Evolutionary conservation across 768 basidiomycete genomes (phyloP), one percentile per base, ranked within the genome.

Genomic region (Rubroboletus satanas): DNA sequence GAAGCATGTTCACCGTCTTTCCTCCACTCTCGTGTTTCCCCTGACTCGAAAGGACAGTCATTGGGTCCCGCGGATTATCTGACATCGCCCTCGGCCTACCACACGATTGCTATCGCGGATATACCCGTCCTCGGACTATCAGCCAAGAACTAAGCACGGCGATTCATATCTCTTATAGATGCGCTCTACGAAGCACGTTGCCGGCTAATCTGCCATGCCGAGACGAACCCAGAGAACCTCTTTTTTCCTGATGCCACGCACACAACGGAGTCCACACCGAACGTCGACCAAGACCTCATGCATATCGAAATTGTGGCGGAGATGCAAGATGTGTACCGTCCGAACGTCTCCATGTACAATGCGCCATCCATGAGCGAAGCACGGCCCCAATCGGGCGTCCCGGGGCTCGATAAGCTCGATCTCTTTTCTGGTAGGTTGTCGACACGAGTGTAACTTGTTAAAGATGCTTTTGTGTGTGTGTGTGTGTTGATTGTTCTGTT

Each of bases 121-220:
- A 17, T n/a, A 31, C 29, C 29, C 29, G 7, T n/a, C 44, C 29
- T 31, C 7, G 7, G 29, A 45, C 44, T 83, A 7, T 75, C 77
- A 7, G 70, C 74, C 32, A 85, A 83, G 71, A 80, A 84, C 64
- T 79, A 83, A 64, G 82, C 81, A 2, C 68, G 83, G 11, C 73
- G 82, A 4, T 77, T 84, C 62, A 84, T 84, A 56, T 83, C 80
- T 15, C 74, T 84, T 45, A 76, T 84, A 26, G 83, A 21, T 33
- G 32, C 32, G 9, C 32, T 83, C 1, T 83, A 83, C 71, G 73
- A 78, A 71, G 73, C 72, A 2, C 66, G 69, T 21, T 75, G 74
- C 52, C 65, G 66, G 28, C 33, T 76, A 31, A 53, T 74, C 45
- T 77, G 76, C 52, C 62, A 73, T 17, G 78, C 79, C 28, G 75